A percentile compares a stretch with the other conserved stretches of the same genome.
Evolutionary conservation across 1,284 basidiomycete species (phyloP).

Genomic region (Gomphus bonarii): DNA sequence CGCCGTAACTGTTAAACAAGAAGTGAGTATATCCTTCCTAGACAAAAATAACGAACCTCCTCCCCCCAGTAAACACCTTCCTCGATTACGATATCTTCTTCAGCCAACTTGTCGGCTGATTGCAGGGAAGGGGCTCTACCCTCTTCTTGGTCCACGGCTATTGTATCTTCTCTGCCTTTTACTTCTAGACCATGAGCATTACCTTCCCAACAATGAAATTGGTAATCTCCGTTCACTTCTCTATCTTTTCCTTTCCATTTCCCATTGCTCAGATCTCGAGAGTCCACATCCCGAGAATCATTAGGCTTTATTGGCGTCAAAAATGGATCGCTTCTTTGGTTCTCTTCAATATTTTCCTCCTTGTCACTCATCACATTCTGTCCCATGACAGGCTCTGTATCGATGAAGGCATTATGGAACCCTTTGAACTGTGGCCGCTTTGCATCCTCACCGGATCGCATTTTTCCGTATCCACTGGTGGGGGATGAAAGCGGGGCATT

Average conservation of each 20-base stretch:
- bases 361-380: not conserved
- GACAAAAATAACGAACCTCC: conserved; percentile 33
- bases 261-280: not conserved
- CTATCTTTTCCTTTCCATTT: conserved; percentile 12
- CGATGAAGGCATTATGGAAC: conserved; percentile 7
- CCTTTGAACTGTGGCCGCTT: conserved; percentile 6
- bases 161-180: not conserved
- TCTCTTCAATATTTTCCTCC: not conserved
- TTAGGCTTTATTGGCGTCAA: not conserved
- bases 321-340: not conserved
- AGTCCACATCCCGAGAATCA: not conserved
- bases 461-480: not conserved
- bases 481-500: not conserved
- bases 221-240: not conserved
- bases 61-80: conserved; percentile 36
- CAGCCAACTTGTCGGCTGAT: conserved; percentile 6
- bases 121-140: conserved; percentile 13
- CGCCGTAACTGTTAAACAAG: conserved; percentile 37
- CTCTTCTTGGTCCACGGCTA: conserved; percentile 14
- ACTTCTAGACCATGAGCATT: conserved; percentile 10
- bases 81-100: conserved; percentile 24
- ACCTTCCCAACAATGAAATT: not conserved
- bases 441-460: not conserved
- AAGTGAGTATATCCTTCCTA: not conserved
- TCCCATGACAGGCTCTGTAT: not conserved